A percentile compares a stretch with the other conserved stretches of the same genome.
Conservation (phyloP, 257 asterid species). For the Ballota nigra region DNA sequence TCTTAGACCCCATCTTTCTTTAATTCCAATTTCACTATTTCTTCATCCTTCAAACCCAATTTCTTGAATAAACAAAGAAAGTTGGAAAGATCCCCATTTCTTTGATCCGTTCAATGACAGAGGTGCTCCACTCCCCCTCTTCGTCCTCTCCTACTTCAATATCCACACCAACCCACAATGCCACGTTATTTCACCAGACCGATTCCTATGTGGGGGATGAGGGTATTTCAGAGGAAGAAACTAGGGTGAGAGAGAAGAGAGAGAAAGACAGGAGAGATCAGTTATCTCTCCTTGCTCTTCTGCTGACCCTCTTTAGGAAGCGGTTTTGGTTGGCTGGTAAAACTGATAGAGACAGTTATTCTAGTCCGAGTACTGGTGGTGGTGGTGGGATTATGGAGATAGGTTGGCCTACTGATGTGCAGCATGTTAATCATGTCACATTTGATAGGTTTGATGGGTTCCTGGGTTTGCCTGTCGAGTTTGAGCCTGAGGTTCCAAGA, state of each 20-base stretch:
- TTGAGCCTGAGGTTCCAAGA: slow-evolving; percentile 92
- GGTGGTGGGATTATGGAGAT: slow-evolving; percentile 61
- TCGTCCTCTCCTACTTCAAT: slow-evolving; percentile 79
- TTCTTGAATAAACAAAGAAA: slow-evolving; percentile 30
- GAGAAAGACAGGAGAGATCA: slow-evolving; percentile 71
- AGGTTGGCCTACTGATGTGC: slow-evolving; percentile 97
- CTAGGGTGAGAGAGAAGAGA: slow-evolving; percentile 48
- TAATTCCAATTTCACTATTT: slow-evolving; percentile 17
- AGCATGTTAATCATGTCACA: slow-evolving; percentile 93
- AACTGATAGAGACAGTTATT: slow-evolving; percentile 49
- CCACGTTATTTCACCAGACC: slow-evolving; percentile 57
- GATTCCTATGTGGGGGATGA: slow-evolving; percentile 43
- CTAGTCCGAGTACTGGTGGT: slow-evolving; percentile 23
- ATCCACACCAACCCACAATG: slow-evolving; percentile 70
- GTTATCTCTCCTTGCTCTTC: slow-evolving; percentile 73
- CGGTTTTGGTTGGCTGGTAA: slow-evolving; percentile 79
- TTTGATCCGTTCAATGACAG: slow-evolving; percentile 74
- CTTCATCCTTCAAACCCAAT: slow-evolving; percentile 27
- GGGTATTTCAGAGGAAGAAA: slow-evolving; percentile 45
- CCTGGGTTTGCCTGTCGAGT: slow-evolving; percentile 95
- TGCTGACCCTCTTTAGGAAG: slow-evolving; percentile 80
- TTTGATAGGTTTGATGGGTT: slow-evolving; percentile 98
- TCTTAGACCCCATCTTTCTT: slow-evolving; percentile 17
- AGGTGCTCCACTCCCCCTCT: slow-evolving; percentile 90
- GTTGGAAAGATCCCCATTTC: slow-evolving; percentile 26